Base-by-base conservation (phyloP, 768 basidiomycete genomes). In the Xerocomellus amylosporus region DNA sequence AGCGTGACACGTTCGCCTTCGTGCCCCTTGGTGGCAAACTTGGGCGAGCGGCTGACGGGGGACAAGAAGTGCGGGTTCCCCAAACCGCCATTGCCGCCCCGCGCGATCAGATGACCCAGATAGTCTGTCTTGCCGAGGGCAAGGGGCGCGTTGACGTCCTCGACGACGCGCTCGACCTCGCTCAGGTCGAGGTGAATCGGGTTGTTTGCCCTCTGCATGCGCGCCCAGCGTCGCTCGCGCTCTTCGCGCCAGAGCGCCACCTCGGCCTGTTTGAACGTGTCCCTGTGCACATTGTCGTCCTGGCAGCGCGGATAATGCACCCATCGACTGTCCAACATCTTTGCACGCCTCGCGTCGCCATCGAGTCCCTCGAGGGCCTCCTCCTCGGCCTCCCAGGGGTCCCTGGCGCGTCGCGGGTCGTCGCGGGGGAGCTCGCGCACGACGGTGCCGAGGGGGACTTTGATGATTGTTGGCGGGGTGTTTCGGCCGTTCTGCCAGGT, bases 361-460 rank as follows among this genome's bases (percentile, higher is more conserved):
- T 64, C 63, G n/a, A 90, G 68, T 5, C 71, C 79, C 26, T 77
- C 71, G 20, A 85, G 61, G 0, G 76, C 73, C 52, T 85, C 85
- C 46, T 84, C 85, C 64, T 90, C 87, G 0, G 80, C 80, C 67
- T 89, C 88, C 80, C 87, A 90, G 60, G 83, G 83, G 64, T 88
- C 83, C 55, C 79, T 79, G 24, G 77, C 74, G 34, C 87, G 78
- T 31, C 86, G 75, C 3, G 83, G 80, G 58, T 92, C 90, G 42
- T 82, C 81, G 44, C 79, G 77, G 5, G 80, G 69, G 38, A 97
- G 75, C 64, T 95, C 87, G 31, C 83, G 81, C 6, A 98, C 86
- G 51, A 98, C 83, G 2, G 96, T 98, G 0, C 96, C 96, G 0
- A 96, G 71, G 0, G 96, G 96, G 0, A 98, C 93, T 44, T 79